phyloP scores from a whole-genome alignment of 2,329 filamentous ascomycete species.

The Sporothrix protearum region DNA sequence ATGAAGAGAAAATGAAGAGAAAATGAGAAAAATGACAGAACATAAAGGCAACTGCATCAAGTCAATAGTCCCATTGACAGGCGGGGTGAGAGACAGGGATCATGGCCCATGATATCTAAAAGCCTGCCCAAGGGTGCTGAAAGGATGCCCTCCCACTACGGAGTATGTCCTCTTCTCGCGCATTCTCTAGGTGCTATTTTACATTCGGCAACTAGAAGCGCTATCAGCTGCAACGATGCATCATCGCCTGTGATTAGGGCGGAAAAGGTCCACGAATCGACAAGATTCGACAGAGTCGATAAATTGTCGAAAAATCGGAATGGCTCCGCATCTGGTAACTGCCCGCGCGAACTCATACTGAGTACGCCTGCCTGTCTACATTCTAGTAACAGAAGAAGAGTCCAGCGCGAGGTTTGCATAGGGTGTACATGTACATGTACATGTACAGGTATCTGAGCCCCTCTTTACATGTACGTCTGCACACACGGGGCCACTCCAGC shows the following conservation, averaged over 20 bases:
- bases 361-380: too few species aligned
- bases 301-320: neutral
- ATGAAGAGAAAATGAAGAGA: too few species aligned
- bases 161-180: neutral
- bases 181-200: neutral
- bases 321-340: neutral
- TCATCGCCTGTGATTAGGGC: neutral
- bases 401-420: too few species aligned
- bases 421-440: too few species aligned
- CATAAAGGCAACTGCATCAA: neutral
- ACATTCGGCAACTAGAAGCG: neutral
- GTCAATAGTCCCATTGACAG: neutral
- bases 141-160: neutral
- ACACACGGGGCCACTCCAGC: neutral
- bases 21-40: neutral
- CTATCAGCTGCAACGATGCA: constrained; percentile 1
- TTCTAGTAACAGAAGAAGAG: neutral
- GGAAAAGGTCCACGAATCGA: too few species aligned
- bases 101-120: neutral
- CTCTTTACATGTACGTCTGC: neutral
- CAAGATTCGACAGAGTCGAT: neutral
- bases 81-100: neutral
- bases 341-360: too few species aligned
- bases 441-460: neutral
- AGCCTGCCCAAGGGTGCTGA: neutral